Evolutionary conservation across 1,139 yeast species (phyloP), one percentile per base, ranked within the genome.

Genomic region (Nakaseomyces nivariensis): DNA sequence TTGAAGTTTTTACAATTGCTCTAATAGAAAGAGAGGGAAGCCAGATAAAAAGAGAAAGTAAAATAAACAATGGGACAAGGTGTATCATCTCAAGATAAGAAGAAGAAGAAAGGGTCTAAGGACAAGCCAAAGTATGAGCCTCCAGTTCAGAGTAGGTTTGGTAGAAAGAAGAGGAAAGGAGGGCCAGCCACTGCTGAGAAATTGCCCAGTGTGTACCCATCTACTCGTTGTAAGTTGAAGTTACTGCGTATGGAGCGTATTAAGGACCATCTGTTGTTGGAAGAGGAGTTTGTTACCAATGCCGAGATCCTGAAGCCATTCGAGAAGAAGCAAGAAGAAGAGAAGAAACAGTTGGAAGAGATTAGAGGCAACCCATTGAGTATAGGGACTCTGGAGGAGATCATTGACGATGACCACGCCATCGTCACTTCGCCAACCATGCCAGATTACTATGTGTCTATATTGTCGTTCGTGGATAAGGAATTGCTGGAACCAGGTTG

Each of bases 401-500:
- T 94, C 53, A 88, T 92, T 59, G 98, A 92, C 66, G 98, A 92
- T 68, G 98, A 92, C 67, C 98, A 94, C 69, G 99, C 98, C 24
- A 94, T 92, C 72, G 97, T 92, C 44, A 88, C 97, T 38, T 82
- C 95, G 50, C 83, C 96, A 4, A 88, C 96, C 10, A 97, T 97
- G 29, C 95, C 97, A 6, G 98, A 94, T 70, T 94, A 90, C 69
- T 92, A 92, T 66, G 99, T 92, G 37, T 83, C 96, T 7, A 92
- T 92, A 56, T 75, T 94, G 71, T 88, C 97, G n/a, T 92, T 92
- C 75, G 98, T 94, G 25, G 98, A 92, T 69, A 92, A 92, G 71
- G 97, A 95, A 53, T 72, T 92, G 56, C 73, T 92, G 53, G 98
- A 94, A 69, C 98, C 98, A 1, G 97, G 97, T n/a, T 92, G 97